Conservation (phyloP, 305 asterid genomes). For the Fraxinus ornus region DNA sequence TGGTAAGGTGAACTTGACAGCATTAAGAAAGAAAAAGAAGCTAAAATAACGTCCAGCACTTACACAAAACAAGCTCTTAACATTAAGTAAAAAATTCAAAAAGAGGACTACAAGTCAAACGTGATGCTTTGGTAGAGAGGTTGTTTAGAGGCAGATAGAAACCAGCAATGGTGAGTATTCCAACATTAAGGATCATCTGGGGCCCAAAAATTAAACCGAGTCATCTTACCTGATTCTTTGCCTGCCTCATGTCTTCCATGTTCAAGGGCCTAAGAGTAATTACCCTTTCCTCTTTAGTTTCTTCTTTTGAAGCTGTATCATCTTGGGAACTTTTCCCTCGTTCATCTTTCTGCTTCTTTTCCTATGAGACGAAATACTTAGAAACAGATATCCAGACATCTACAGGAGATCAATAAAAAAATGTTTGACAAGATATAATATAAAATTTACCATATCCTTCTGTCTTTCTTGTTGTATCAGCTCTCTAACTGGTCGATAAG, state of each 20-base stretch:
- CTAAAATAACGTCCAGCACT: not conserved
- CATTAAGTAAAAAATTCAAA: not conserved
- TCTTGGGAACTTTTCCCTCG: slow-evolving; percentile 46
- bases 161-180: not conserved
- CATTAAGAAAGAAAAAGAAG: not conserved
- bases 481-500: slow-evolving; percentile 93
- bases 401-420: not conserved
- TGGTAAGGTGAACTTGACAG: not conserved
- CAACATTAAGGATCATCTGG: not conserved
- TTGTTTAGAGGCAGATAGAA: not conserved
- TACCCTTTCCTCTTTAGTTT: slow-evolving; percentile 46
- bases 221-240: slow-evolving; percentile 71
- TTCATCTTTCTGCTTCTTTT: slow-evolving; percentile 48
- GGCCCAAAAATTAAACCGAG: not conserved
- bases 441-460: slow-evolving; percentile 56
- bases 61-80: not conserved
- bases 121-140: not conserved
- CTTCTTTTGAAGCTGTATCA: slow-evolving; percentile 44
- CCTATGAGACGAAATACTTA: slow-evolving; percentile 32
- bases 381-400: not conserved
- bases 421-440: not conserved
- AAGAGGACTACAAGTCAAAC: not conserved
- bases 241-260: slow-evolving; percentile 91
- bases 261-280: slow-evolving; percentile 69
- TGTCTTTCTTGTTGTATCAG: slow-evolving; percentile 70